These are phyloP conservation scores for Magnaporthiopsis rhizophila DNA, from an alignment of 2,329 filamentous ascomycete species.

Conservation along the genomic window DNA sequence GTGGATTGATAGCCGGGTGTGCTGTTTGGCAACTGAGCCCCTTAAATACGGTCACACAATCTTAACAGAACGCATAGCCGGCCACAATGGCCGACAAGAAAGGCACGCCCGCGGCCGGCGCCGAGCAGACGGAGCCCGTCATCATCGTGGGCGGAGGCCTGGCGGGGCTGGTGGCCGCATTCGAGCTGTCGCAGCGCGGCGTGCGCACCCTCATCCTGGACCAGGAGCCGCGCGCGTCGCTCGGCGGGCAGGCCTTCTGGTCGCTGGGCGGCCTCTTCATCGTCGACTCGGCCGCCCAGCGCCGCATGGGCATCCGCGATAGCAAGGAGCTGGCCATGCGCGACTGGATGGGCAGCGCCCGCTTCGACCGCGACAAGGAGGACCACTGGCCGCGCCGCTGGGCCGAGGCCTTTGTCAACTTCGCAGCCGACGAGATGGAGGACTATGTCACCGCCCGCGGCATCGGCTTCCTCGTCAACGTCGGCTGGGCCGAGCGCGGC, in stretches of 20 bases:
- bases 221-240: constrained; percentile 47
- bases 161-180: constrained; percentile 52
- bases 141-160: constrained; percentile 50
- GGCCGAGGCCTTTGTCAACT: constrained; percentile 58
- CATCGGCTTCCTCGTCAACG: constrained; percentile 42
- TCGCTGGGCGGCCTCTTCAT: constrained; percentile 54
- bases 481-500: constrained; percentile 55
- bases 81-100: neutral
- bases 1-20: neutral
- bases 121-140: constrained; percentile 26
- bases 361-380: constrained; percentile 46
- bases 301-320: constrained; percentile 50
- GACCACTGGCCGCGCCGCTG: constrained; percentile 52
- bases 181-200: constrained; percentile 42
- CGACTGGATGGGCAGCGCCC: constrained; percentile 51
- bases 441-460: constrained; percentile 45
- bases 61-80: neutral
- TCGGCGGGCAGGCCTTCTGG: constrained; percentile 58
- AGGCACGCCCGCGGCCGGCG: too few relatives aligned
- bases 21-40: neutral
- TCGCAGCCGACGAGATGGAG: constrained; percentile 52
- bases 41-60: neutral
- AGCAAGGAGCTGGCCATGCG: constrained; percentile 47
- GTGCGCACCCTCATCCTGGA: constrained; percentile 46
- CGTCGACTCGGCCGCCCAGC: constrained; percentile 49